Base-by-base conservation (phyloP, 495 filamentous ascomycete genomes). In the Podospora fimiseda region DNA sequence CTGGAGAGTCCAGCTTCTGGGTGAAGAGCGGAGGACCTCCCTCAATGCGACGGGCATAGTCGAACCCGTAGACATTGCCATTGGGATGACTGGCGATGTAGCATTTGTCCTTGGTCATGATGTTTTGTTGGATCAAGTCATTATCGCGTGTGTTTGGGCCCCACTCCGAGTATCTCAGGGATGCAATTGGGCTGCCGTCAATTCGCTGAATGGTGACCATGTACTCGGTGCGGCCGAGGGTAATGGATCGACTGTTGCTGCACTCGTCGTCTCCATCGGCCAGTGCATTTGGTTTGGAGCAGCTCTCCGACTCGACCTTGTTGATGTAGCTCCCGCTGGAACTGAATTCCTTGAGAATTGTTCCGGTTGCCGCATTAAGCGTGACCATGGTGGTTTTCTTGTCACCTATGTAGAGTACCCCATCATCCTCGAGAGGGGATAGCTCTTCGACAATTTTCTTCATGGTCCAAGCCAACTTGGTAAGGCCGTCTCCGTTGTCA, bases 81-180 rank as follows among this genome's bases (percentile, higher is more conserved):
- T 97, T 88, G 55, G 89, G 88, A 63, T 85, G 82, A 48, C 85
- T 86, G 60, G 91, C 90, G 20, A 97, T 83, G 68, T 96, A 95
- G 39, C 85, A 88, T 52, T 86, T 82, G 66, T 97, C 93, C 74
- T 89, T 87, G 9, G 89, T 88, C 2, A 69, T 69, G 19, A 72
- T 73, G 59, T 97, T 90, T 57, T 97, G 89, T 40, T 80, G 82
- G 55, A 87, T 81, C 14, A 98, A 82, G 67, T 98, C 93, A 50
- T 80, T 80, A 61, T 98, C 92, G 40, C 83, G 87, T 44, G 87
- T 94, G 66, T 98, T 98, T 9, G 91, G 88, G 0, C 83, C 85
- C 93, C 93, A 98, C 66, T 98, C 93, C 19, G 88, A 88, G 66
- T 93, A 98, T 55, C 82, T 94, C 53, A 98, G 79, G 0, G 88